Percentiles rank a stretch among this genome's conserved stretches.
Conservation (phyloP, 2,329 filamentous ascomycete genomes). For the Aspergillus flavus region DNA sequence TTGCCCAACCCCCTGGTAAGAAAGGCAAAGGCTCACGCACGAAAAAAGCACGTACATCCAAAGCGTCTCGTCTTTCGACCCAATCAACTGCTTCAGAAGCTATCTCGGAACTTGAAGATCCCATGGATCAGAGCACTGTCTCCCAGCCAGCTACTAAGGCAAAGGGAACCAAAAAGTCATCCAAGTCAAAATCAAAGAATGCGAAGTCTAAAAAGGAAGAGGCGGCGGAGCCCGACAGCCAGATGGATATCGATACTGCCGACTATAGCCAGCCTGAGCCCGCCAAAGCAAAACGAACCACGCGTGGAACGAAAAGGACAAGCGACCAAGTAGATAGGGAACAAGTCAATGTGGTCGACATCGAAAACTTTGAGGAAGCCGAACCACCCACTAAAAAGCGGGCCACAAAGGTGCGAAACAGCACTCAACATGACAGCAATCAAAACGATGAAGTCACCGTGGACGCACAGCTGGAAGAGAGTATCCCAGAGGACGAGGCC, state of each 20-base stretch:
- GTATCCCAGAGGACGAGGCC: slow-evolving; percentile 31
- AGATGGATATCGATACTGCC: slow-evolving; percentile 33
- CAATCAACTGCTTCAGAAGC: slow-evolving; percentile 54
- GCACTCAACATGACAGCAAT: slow-evolving; percentile 41
- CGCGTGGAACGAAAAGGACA: slow-evolving; percentile 62
- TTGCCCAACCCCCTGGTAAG: slow-evolving; percentile 57
- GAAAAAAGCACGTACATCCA: slow-evolving; percentile 65
- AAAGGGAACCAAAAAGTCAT: slow-evolving; percentile 54
- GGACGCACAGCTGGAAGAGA: slow-evolving; percentile 20
- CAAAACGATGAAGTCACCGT: slow-evolving; percentile 44
- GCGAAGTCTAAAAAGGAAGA: slow-evolving; percentile 43
- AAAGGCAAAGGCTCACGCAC: slow-evolving; percentile 60
- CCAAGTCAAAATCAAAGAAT: slow-evolving; percentile 39
- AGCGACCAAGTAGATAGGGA: slow-evolving; percentile 57
- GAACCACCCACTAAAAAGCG: slow-evolving; percentile 61
- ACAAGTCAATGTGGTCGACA: slow-evolving; percentile 19
- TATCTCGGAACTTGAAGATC: slow-evolving; percentile 49
- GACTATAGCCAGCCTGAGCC: slow-evolving; percentile 32
- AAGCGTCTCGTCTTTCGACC: slow-evolving; percentile 65
- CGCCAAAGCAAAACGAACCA: slow-evolving; percentile 39
- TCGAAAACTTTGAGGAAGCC: slow-evolving; percentile 25
- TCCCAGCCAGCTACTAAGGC: slow-evolving; percentile 50
- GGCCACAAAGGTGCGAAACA: slow-evolving; percentile 55
- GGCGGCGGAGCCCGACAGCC: slow-evolving; percentile 46
- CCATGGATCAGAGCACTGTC: slow-evolving; percentile 61